These are phyloP conservation scores for Cladosporium phlei DNA, from an alignment of 2,329 filamentous ascomycete genomes.

Conservation along the genomic window DNA sequence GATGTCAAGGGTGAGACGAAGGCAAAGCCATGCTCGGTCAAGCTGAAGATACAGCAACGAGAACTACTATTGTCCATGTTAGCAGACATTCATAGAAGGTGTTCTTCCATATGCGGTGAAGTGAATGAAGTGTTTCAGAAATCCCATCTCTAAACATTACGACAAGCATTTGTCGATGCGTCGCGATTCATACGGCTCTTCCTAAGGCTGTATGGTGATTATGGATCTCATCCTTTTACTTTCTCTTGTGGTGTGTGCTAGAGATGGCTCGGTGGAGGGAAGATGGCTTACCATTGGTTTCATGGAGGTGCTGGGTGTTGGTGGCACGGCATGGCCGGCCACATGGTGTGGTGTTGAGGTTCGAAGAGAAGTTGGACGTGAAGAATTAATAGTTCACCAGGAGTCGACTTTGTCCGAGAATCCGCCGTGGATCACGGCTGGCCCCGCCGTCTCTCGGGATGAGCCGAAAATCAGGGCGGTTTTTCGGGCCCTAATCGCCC, in stretches of 20 bases:
- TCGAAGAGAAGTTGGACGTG: too few relatives aligned
- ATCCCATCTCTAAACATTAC: slow-evolving; percentile 49
- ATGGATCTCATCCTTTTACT: slow-evolving; percentile 33
- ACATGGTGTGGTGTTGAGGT: too few relatives aligned
- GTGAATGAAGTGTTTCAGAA: slow-evolving; percentile 30
- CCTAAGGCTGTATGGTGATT: slow-evolving; percentile 39
- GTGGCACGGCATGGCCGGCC: neutral
- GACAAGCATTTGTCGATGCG: slow-evolving; percentile 46
- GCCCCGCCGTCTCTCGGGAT: too few relatives aligned
- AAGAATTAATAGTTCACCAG: too few relatives aligned
- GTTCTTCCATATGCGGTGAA: neutral
- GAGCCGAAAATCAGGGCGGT: too few relatives aligned
- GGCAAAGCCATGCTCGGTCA: too few relatives aligned
- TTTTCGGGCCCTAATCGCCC: too few relatives aligned
- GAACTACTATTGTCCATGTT: slow-evolving; percentile 1
- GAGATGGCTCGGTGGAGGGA: slow-evolving; percentile 5
- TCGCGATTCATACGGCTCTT: slow-evolving; percentile 51
- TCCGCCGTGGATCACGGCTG: too few relatives aligned
- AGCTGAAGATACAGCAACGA: too few relatives aligned
- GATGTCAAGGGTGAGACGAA: neutral
- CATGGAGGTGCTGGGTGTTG: slow-evolving; percentile 7
- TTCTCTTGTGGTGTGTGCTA: slow-evolving; percentile 1
- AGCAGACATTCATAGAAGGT: neutral
- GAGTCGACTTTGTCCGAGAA: too few relatives aligned
- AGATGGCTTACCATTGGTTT: slow-evolving; percentile 13